Conservation (phyloP, 371 early-diverging fungal genomes). For the Fennellomyces sp. region DNA sequence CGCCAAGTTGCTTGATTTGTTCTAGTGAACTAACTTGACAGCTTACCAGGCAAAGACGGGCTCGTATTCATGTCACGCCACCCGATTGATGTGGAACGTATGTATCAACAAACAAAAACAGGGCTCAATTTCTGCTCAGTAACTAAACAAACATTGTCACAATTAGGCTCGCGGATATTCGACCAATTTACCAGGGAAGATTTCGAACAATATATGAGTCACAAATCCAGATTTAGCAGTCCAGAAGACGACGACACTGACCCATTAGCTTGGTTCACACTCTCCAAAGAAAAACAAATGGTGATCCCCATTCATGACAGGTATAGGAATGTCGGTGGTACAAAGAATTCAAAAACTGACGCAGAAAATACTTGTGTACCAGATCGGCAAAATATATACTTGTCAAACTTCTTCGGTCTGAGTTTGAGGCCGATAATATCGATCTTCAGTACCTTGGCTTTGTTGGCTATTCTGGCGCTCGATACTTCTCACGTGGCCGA, state of each 20-base stretch:
- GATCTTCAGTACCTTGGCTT: slow-evolving; percentile 37
- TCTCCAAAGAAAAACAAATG: slow-evolving; percentile 16
- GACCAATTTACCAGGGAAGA: slow-evolving; percentile 24
- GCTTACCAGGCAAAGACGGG: slow-evolving; percentile 31
- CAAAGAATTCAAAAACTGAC: not conserved
- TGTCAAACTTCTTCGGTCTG: slow-evolving; percentile 29
- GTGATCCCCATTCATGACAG: slow-evolving; percentile 9
- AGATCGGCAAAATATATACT: slow-evolving; percentile 33
- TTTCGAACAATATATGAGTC: slow-evolving; percentile 13
- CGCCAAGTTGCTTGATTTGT: not conserved
- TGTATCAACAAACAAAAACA: slow-evolving; percentile 1
- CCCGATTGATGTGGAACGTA: slow-evolving; percentile 27
- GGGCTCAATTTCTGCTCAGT: not conserved
- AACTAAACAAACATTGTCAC: not conserved
- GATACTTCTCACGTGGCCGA: slow-evolving; percentile 21
- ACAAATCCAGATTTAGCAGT: slow-evolving; percentile 1
- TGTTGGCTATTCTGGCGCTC: slow-evolving; percentile 29
- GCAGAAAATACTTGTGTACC: not conserved
- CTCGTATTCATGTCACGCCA: slow-evolving; percentile 27
- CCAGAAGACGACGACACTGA: slow-evolving; percentile 10
- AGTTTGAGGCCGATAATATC: slow-evolving; percentile 30
- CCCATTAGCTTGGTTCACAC: slow-evolving; percentile 27
- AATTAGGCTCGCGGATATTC: slow-evolving; percentile 19
- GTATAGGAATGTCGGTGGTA: not conserved
- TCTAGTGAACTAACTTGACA: no score